phyloP scores from a whole-genome alignment of 2,329 filamentous ascomycete species.

The Hysterium pulicare region DNA sequence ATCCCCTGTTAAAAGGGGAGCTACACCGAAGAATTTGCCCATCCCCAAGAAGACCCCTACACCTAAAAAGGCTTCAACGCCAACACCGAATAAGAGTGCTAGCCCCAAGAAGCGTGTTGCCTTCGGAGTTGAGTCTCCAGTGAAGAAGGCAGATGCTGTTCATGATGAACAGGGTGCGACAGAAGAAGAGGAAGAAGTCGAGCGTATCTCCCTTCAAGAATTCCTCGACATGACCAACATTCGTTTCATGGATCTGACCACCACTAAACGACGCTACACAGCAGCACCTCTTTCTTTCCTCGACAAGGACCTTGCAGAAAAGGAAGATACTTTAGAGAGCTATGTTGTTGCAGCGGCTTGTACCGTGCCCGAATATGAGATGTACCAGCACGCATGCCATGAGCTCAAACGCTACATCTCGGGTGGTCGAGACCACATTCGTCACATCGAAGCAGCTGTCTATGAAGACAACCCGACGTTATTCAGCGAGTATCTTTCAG shows the following conservation, averaged over 20 bases:
- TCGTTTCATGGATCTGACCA: slow-evolving; percentile 97
- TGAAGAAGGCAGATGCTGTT: slow-evolving; percentile 24
- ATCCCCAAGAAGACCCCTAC: slow-evolving; percentile 39
- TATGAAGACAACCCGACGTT: slow-evolving; percentile 86
- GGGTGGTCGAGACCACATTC: slow-evolving; percentile 83
- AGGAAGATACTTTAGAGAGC: slow-evolving; percentile 62
- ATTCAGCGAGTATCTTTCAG: slow-evolving; percentile 87
- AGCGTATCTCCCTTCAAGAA: slow-evolving; percentile 78
- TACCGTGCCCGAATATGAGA: slow-evolving; percentile 85
- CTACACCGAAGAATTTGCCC: slow-evolving; percentile 35
- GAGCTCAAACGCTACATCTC: slow-evolving; percentile 97
- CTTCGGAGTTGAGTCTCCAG: slow-evolving; percentile 24
- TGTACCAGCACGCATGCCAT: slow-evolving; percentile 93
- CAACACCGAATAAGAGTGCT: slow-evolving; percentile 25
- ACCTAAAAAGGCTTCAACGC: slow-evolving; percentile 39
- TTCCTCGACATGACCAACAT: slow-evolving; percentile 96
- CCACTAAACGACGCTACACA: slow-evolving; percentile 87
- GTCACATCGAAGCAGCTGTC: slow-evolving; percentile 85
- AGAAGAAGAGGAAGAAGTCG: slow-evolving; percentile 41
- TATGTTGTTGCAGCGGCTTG: slow-evolving; percentile 87
- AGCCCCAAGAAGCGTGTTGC: slow-evolving; percentile 33
- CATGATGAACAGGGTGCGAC: slow-evolving; percentile 12
- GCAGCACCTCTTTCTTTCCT: slow-evolving; percentile 44
- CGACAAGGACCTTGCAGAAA: slow-evolving; percentile 37
- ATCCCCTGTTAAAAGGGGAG: slow-evolving; percentile 41